These are phyloP conservation scores for Penicillium coprophilum DNA, from an alignment of 495 filamentous ascomycete genomes.

Conservation along the genomic window DNA sequence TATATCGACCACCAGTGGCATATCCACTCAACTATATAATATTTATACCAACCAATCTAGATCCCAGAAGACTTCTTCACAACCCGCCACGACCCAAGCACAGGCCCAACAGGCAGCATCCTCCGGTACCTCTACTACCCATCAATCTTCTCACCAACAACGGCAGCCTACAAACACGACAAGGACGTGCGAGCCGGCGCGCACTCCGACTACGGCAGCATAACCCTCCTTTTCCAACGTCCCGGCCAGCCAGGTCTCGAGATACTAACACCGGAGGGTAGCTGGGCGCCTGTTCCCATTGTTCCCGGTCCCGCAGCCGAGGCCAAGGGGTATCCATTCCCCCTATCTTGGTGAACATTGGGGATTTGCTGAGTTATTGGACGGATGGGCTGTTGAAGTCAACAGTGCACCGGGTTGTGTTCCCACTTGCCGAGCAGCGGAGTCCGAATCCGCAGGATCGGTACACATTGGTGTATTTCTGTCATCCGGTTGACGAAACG, in stretches of 20 bases:
- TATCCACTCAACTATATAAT: not conserved
- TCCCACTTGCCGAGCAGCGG: constrained; percentile 53
- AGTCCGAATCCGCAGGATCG: constrained; percentile 59
- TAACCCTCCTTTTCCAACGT: constrained; percentile 76
- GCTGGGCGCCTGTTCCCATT: constrained; percentile 50
- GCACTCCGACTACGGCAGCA: constrained; percentile 64
- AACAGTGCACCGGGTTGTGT: constrained; percentile 88
- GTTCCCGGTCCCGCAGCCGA: constrained; percentile 34
- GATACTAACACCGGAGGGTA: constrained; percentile 59
- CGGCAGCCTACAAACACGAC: constrained; percentile 46
- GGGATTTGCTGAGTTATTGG: constrained; percentile 89
- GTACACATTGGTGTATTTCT: constrained; percentile 90
- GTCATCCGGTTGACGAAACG: constrained; percentile 76
- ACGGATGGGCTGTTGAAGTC: constrained; percentile 79
- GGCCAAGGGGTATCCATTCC: constrained; percentile 45
- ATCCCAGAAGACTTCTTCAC: constrained; percentile 69
- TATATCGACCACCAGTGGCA: not conserved
- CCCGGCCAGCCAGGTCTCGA: constrained; percentile 83
- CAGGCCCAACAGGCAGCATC: constrained; percentile 66
- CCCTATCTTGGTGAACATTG: constrained; percentile 92
- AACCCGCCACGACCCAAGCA: constrained; percentile 60
- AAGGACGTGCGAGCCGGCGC: constrained; percentile 65
- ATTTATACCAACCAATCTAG: constrained; percentile 27
- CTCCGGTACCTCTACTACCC: constrained; percentile 85
- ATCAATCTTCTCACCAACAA: constrained; percentile 45